Base-by-base conservation (phyloP, 257 asterid genomes). In the Echium plantagineum region DNA sequence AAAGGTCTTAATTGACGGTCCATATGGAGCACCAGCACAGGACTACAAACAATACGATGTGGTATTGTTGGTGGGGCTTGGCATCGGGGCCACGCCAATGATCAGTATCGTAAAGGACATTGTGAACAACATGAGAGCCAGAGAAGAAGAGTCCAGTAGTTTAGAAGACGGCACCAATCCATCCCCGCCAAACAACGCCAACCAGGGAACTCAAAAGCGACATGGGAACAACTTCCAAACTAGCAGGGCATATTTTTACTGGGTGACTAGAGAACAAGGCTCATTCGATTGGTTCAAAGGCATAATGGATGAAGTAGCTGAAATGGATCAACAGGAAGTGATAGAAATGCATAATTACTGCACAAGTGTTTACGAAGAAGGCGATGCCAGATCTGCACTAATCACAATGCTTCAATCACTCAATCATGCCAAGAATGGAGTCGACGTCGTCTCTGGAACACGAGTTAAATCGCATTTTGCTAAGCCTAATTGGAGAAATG, bases 1-100 rank as follows among this genome's bases (percentile, higher is more conserved):
- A 0, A 77, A 59, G 62, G 94, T 89, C 54, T 66, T 85, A 66
- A 85, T 89, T 7, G 95, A 89, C 51, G 96, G 96, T 35, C 96
- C 96, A 66, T 89, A 89, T 16, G 96, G 95, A 58, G 96, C 96
- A 67, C 94, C 96, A 35, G 88, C 96, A 54, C 96, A 89, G 78
- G 96, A 89, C 77, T 89, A 89, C 89, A 85, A 89, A 76, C 80
- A 89, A n/a, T 89, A 89, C 62, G 96, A 89, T 0, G 94, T 89
- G 1, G 96, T 89, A 13, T 61, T 89, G 21, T 69, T 89, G 28
- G 95, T 89, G 0, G 96, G 96, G 15, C 80, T 89, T 6, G 95
- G 96, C 9, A 89, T 85, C 13, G 96, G 94, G 0, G 95, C 96
- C 0, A 89, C 96, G 2, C 96, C 96, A 7, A 89, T 89, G 96